Base-by-base conservation (phyloP, 306 rosid genomes). In the Senna tora region DNA sequence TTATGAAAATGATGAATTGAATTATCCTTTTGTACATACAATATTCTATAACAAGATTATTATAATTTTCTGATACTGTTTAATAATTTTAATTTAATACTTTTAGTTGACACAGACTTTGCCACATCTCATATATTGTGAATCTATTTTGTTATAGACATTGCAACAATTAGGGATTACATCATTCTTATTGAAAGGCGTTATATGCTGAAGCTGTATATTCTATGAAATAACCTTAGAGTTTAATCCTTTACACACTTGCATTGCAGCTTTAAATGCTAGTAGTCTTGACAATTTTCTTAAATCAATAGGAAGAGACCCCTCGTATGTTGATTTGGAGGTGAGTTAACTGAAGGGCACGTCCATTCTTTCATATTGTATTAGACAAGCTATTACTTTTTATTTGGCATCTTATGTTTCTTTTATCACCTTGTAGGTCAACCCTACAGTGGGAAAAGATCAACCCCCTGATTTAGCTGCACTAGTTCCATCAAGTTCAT, bases 381-480 rank as follows among this genome's bases (percentile, higher is more conserved):
- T 55, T 55, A 56, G n/a, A 13, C 25, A 43, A 25, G 30, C 30
- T 15, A 46, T 67, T 22, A 32, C 22, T 38, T 30, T 30, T 73
- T 47, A 41, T 59, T 10, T 3, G 47, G 2, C 19, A 13, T 33
- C 28, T 45, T 71, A 42, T 74, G 47, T 63, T 45, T 71, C 45
- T 32, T 45, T 30, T 53, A 83, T 42, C 8, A 33, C 34, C 15
- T 33, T 64, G 57, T 84, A 95, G 99, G 97, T 93, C 73, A 95
- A 88, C 72, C 99, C 96, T 56, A 11, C 83, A 0, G 87, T 95
- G 38, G 96, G 99, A 39, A 95, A 94, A 78, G 97, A 95, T 83
- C 95, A 86, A 76, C 96, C 97, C 43, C 99, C 99, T 42, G 97
- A 95, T 85, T 96, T 95, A 74, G 99, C 97, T 19, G 74, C 81